Evolutionary conservation across 371 early-diverging fungal genomes (phyloP).

Genomic region (Apophysomyces variabilis): DNA sequence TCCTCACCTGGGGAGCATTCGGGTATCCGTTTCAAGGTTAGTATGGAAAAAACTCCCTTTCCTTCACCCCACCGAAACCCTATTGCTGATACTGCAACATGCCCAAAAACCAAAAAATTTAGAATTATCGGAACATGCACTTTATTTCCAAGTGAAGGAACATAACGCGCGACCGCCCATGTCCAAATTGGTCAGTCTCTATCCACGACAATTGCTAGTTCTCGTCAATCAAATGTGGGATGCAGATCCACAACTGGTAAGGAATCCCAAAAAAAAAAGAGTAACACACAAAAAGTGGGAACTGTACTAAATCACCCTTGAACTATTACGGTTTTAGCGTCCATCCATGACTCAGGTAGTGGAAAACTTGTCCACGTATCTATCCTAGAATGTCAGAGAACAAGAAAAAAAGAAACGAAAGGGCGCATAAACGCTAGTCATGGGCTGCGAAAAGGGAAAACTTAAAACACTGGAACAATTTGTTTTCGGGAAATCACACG

Average conservation of each 20-base stretch:
- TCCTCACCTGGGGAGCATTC: conserved; percentile 73
- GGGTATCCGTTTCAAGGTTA: conserved; percentile 75
- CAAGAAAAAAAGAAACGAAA: no score
- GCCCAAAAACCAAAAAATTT: background rate
- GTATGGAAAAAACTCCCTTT: background rate
- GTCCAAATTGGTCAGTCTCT: conserved; percentile 53
- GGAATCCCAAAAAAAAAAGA: no score
- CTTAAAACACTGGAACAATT: background rate
- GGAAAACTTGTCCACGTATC: background rate
- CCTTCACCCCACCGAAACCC: no score
- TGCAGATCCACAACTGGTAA: conserved; percentile 58
- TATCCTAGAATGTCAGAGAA: background rate
- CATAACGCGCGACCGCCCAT: conserved; percentile 64
- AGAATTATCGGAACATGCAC: conserved; percentile 41
- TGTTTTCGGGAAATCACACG: background rate
- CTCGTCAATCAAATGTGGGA: conserved; percentile 80
- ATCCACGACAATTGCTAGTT: conserved; percentile 62
- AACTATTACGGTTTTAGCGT: background rate
- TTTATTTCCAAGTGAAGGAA: conserved; percentile 62
- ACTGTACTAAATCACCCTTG: no score
- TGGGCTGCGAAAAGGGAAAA: background rate
- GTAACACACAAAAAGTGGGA: no score
- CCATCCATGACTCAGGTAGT: conserved; percentile 2
- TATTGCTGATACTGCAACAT: no score
- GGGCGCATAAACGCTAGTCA: background rate